Evolutionary conservation across 2,329 filamentous ascomycete genomes (phyloP).

Genomic region (Aspergillus sp.): DNA sequence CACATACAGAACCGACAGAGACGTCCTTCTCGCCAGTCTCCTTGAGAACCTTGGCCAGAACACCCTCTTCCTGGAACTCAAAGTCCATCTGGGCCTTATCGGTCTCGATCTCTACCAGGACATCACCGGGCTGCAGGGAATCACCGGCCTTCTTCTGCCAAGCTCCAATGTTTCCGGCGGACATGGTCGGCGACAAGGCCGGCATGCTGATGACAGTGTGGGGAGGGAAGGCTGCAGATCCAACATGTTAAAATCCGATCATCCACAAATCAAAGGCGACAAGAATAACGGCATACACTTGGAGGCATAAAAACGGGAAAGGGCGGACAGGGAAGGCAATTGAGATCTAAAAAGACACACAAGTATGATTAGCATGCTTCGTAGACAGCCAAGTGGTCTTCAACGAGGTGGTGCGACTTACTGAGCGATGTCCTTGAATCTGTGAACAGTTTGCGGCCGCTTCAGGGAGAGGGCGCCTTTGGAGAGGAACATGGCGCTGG

Average conservation of each 20-base stretch:
- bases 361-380: conserved; percentile 24
- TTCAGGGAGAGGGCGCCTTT: conserved; percentile 48
- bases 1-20: conserved; percentile 86
- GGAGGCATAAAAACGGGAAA: conserved; percentile 68
- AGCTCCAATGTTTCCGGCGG: conserved; percentile 87
- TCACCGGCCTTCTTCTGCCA: conserved; percentile 99
- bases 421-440: conserved; percentile 46
- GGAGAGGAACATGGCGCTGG: conserved; percentile 46
- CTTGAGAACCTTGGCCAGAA: conserved; percentile 91
- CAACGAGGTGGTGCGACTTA: conserved; percentile 28
- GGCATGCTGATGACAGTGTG: conserved; percentile 98
- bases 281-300: conserved; percentile 57
- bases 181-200: conserved; percentile 97
- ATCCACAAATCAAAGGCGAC: conserved; percentile 14
- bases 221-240: conserved; percentile 76
- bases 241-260: conserved; percentile 24
- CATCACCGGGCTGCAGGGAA: conserved; percentile 82
- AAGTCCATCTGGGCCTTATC: conserved; percentile 99
- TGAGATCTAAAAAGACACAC: conserved; percentile 34
- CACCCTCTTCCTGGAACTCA: conserved; percentile 97
- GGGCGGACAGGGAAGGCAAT: conserved; percentile 59
- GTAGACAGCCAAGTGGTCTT: not conserved
- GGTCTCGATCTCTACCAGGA: conserved; percentile 97
- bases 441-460: conserved; percentile 47
- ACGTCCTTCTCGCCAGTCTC: conserved; percentile 93